Percentiles rank a stretch among this genome's conserved stretches.
Conservation (phyloP, 1,284 basidiomycete genomes). For the Cutaneotrichosporon sp. region DNA sequence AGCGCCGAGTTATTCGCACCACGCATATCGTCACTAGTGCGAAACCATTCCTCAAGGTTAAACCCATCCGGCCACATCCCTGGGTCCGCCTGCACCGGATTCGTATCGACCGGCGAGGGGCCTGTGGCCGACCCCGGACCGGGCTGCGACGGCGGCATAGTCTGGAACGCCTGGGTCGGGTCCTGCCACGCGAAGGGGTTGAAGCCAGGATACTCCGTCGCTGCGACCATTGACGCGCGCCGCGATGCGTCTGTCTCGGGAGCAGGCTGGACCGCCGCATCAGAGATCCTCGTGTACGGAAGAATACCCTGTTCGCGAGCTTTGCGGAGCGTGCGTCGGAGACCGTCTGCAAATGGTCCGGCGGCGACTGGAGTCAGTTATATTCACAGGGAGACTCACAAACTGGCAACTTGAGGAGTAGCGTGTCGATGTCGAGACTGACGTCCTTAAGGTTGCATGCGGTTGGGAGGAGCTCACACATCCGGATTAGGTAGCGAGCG, state of each 20-base stretch:
- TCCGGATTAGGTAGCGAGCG: slow-evolving; percentile 28
- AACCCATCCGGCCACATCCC: slow-evolving; percentile 18
- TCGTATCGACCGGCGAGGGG: slow-evolving; percentile 3
- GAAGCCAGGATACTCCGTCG: slow-evolving; percentile 18
- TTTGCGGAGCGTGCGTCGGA: slow-evolving; percentile 22
- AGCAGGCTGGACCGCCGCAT: slow-evolving; percentile 2
- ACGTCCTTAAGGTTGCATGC: slow-evolving; percentile 22
- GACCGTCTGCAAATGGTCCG: slow-evolving; percentile 20
- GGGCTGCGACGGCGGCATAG: not conserved
- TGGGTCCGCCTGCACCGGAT: not conserved
- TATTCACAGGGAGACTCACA: slow-evolving; percentile 6
- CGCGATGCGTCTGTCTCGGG: not conserved
- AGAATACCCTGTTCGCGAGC: slow-evolving; percentile 24
- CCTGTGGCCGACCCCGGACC: not conserved
- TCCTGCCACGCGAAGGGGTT: slow-evolving; percentile 26
- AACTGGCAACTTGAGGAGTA: slow-evolving; percentile 23
- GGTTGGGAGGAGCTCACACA: slow-evolving; percentile 24
- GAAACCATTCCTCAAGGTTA: slow-evolving; percentile 25
- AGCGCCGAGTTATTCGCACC: slow-evolving; percentile 13
- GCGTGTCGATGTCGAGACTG: slow-evolving; percentile 26
- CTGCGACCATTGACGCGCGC: slow-evolving; percentile 1
- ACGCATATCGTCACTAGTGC: slow-evolving; percentile 9
- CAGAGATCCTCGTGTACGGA: slow-evolving; percentile 17
- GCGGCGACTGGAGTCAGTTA: slow-evolving; percentile 13
- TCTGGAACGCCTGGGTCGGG: slow-evolving; percentile 13